Base-by-base conservation (phyloP, 2,329 filamentous ascomycete species). In the Fusarium caatingaense region DNA sequence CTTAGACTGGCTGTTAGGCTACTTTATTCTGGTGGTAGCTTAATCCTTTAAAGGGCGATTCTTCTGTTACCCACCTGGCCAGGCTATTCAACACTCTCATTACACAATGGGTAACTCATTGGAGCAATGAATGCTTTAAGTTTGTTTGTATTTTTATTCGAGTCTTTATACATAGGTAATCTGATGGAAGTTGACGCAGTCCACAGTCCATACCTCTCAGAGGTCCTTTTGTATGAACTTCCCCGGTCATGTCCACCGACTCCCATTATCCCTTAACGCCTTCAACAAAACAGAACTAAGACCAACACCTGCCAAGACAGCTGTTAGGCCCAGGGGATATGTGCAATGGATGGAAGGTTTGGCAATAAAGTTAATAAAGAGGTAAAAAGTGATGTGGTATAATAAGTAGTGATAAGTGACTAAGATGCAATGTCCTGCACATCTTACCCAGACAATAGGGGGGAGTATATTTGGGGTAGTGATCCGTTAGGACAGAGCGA, bases 301-400 rank as follows among this genome's bases (percentile, higher is more conserved):
- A 37, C 34, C 34, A 37, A 37, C 34, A 51, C 62, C 56, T 64
- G 64, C 53, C 47, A 28, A 61, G 23, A 46, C 46, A 41, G 46
- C 55, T 42, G 46, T 40, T 18, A 60, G 46, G 45, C 54, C 20
- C 56, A 65, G 48, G 64, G 66, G 72, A 71, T 40, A 57, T 76
- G 73, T 74, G 72, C 71, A 72, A 67, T 41, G 40, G 48, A 13
- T 23, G 23, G 41, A 57, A 41, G 25, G 45, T 63, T 60, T 56
- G 44, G 55, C 53, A 59, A 53, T 56, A 60, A 60, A 50, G 46
- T 50, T 56, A 56, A 48, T 61, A 68, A 60, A 55, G 30, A 20
- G 25, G 55, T 28, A 64, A 65, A 59, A 59, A 57, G 64, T 68
- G 67, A 56, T 66, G 56, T 71, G 70, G 67, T 67, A 72, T 72